A percentile compares a stretch with the other conserved stretches of the same genome.
Conservation (phyloP, 2,329 filamentous ascomycete species). For the Herpotrichia juniperi region DNA sequence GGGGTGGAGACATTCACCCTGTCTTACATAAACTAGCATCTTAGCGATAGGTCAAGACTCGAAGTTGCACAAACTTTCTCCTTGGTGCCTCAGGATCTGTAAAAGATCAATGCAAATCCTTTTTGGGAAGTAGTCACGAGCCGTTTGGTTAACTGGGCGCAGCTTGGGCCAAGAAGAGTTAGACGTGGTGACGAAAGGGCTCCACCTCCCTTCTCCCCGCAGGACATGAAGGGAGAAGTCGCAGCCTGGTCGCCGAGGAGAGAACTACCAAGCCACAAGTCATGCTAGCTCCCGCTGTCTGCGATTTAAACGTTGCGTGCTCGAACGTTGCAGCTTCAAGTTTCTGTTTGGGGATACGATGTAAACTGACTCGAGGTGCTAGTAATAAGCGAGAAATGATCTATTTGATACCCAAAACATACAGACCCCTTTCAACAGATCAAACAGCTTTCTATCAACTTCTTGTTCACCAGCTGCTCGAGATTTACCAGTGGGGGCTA, state of each 20-base stretch:
- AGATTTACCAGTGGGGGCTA: too few species aligned
- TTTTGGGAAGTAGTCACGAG: neutral
- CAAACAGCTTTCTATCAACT: too few species aligned
- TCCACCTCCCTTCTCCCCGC: neutral
- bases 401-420: too few species aligned
- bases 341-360: neutral
- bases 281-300: too few species aligned
- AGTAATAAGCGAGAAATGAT: too few species aligned
- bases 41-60: neutral
- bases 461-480: too few species aligned
- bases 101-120: neutral
- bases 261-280: neutral
- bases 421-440: too few species aligned
- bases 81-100: constrained; percentile 8
- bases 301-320: neutral
- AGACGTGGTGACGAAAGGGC: neutral
- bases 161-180: neutral
- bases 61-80: neutral
- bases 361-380: too few species aligned
- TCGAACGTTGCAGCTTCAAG: neutral
- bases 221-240: neutral
- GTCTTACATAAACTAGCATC: constrained; percentile 1
- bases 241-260: neutral
- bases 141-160: neutral
- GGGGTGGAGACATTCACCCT: constrained; percentile 1